Evolutionary conservation across 495 filamentous ascomycete genomes (phyloP).

Genomic region (Xylaria flabelliformis): DNA sequence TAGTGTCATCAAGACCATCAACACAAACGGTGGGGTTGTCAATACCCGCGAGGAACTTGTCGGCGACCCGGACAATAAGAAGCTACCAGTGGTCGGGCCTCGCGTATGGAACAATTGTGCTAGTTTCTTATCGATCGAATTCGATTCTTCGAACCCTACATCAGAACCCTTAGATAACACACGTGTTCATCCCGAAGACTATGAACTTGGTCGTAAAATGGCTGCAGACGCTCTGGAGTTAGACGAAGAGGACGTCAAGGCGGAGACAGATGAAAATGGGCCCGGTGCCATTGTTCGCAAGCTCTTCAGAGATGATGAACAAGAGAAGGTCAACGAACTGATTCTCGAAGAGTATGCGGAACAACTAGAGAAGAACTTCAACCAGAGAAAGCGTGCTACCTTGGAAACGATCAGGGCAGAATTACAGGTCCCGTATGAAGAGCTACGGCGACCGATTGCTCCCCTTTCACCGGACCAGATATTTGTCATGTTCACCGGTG

Average conservation of each 20-base stretch:
- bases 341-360: constrained; percentile 97
- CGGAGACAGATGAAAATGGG: constrained; percentile 87
- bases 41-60: constrained; percentile 83
- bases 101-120: constrained; percentile 96
- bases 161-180: constrained; percentile 96
- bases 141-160: constrained; percentile 75
- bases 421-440: constrained; percentile 90
- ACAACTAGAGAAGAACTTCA: constrained; percentile 89
- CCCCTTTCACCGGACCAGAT: constrained; percentile 77
- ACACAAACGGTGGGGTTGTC: constrained; percentile 84
- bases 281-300: constrained; percentile 88
- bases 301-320: constrained; percentile 86
- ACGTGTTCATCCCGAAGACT: constrained; percentile 96
- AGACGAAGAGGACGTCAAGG: constrained; percentile 97
- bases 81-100: constrained; percentile 79
- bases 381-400: constrained; percentile 93
- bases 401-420: constrained; percentile 96
- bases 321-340: constrained; percentile 94
- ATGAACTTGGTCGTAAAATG: constrained; percentile 96
- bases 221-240: constrained; percentile 94
- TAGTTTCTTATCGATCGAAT: constrained; percentile 90
- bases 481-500: constrained; percentile 96
- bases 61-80: constrained; percentile 79
- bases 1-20: constrained; percentile 86
- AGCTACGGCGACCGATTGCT: constrained; percentile 82